Evolutionary conservation across 2,329 filamentous ascomycete species (phyloP).

Genomic region (Cryphonectria japonica): DNA sequence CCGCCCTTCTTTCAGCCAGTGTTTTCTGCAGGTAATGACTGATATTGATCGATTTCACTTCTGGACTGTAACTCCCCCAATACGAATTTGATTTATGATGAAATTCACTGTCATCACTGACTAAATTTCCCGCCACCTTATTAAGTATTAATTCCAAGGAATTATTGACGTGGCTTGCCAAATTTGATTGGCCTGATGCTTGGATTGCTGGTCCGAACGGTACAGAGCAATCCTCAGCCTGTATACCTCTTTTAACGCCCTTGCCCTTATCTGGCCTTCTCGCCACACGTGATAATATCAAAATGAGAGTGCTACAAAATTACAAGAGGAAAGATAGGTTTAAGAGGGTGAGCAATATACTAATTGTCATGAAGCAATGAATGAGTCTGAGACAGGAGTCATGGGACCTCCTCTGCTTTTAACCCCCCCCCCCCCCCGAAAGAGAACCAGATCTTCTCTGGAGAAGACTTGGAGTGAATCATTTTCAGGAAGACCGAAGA

Average conservation of each 20-base stretch:
- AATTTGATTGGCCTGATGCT: neutral
- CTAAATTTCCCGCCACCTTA: neutral
- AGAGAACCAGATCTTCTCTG: too few relatives aligned
- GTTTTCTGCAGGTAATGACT: neutral
- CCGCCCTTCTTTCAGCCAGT: neutral
- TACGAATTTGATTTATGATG: neutral
- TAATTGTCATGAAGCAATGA: neutral
- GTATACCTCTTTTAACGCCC: neutral
- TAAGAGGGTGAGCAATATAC: too few relatives aligned
- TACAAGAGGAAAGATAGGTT: too few relatives aligned
- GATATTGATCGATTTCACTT: neutral
- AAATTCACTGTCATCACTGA: neutral
- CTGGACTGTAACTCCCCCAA: neutral
- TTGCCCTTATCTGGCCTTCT: too few relatives aligned
- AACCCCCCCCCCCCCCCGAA: too few relatives aligned
- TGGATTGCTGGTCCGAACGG: neutral
- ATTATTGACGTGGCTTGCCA: neutral
- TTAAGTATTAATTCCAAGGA: neutral
- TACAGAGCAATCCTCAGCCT: neutral
- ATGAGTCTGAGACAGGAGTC: neutral
- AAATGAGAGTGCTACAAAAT: too few relatives aligned
- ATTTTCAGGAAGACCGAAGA: too few relatives aligned
- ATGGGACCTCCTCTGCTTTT: too few relatives aligned
- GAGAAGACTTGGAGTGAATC: too few relatives aligned
- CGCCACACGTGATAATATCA: too few relatives aligned